Base-by-base conservation (phyloP, 2,329 filamentous ascomycete species). In the Fusarium nisikadoi region DNA sequence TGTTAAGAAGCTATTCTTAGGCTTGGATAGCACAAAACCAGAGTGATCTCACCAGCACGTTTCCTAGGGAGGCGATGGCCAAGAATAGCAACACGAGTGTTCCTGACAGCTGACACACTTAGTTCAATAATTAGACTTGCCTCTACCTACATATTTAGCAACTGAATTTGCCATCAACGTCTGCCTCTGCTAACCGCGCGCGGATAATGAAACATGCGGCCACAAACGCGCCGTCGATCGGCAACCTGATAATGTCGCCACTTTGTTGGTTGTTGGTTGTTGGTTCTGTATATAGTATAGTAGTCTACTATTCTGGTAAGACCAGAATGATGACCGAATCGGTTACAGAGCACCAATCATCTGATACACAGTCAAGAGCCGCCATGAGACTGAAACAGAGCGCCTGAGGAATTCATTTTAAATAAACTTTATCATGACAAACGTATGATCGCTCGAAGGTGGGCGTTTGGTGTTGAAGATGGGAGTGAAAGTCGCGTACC, bases 341-440 rank as follows among this genome's bases (percentile, higher is more conserved):
- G 23, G 16, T 19, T 27, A 14, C 16, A 11, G 27, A 20, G 41
- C 43, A 31, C 70, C 66, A 72, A 73, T 73, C 57, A 68, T 7
- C 3, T 45, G n/a, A 6, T 29, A 19, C 11, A 3, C 14, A 47
- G 3, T 7, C 7, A 9, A 45, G 16, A 47, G 38, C n/a, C 16
- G 45, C 55, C 8, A 36, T 33, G 10, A 19, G 41, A 29, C 49
- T 43, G 53, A 69, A 58, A 57, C 41, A 47, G 36, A 54, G 56
- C 36, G 25, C 16, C 53, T 50, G 45, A 50, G 19, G 14, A 62
- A 16, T 35, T 7, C 35, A 58, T 25, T 42, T 46, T 47, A 35
- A 29, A 45, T 20, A 52, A 20, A 54, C 17, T 39, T n/a, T 53
- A 42, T 54, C 35, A 3, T 19, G 31, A 38, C 57, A 67, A n/a